A percentile compares a stretch with the other conserved stretches of the same genome.
These are phyloP conservation scores for Candida pseudoglaebosa DNA, from an alignment of 805 yeast species.

Conservation along the genomic window DNA sequence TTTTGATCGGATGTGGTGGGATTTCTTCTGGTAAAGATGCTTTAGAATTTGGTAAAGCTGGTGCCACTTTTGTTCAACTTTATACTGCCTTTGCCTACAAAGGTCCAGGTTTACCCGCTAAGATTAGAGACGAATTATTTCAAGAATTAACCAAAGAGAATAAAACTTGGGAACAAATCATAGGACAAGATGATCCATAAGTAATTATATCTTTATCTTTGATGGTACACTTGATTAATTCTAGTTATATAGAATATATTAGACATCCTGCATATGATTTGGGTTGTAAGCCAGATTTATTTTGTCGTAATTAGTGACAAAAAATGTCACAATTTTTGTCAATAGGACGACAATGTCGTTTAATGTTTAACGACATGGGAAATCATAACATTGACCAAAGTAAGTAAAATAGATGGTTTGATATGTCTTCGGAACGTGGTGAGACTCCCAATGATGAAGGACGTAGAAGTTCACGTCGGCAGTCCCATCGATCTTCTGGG, in stretches of 20 bases:
- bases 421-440: constrained; percentile 18
- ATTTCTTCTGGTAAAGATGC: constrained; percentile 85
- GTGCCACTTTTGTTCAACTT: constrained; percentile 84
- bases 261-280: no score
- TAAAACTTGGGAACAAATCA: constrained; percentile 77
- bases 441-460: constrained; percentile 17
- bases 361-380: no score
- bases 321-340: no score
- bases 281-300: no score
- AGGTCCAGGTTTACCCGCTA: constrained; percentile 77
- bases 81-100: constrained; percentile 89
- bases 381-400: no score
- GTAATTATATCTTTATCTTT: no score
- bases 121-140: constrained; percentile 39
- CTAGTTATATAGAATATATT: no score
- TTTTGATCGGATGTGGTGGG: constrained; percentile 93
- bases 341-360: no score
- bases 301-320: not conserved
- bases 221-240: no score
- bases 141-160: constrained; percentile 62
- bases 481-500: constrained; percentile 33
- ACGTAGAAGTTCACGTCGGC: constrained; percentile 17
- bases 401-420: no score
- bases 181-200: constrained; percentile 51
- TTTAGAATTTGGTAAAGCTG: constrained; percentile 86